phyloP scores from a whole-genome alignment of 352 stramenopile genomes.

The Phytophthora pisi region DNA sequence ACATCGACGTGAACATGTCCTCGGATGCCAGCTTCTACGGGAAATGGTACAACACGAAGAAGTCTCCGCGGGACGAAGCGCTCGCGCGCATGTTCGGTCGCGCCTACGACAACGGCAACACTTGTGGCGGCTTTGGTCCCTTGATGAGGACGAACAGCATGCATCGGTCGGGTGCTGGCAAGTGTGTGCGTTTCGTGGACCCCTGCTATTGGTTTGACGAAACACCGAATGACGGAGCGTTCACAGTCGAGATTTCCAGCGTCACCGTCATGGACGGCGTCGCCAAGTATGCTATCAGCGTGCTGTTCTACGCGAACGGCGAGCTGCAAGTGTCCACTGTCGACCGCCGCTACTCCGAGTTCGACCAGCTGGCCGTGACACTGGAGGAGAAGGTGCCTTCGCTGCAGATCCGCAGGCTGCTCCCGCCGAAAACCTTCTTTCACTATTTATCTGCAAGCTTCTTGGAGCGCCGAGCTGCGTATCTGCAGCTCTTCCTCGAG shows the following conservation, averaged over 20 bases:
- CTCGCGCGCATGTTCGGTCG: constrained; percentile 34
- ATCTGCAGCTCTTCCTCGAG: constrained; percentile 72
- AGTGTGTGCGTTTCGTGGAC: constrained; percentile 67
- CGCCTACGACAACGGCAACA: constrained; percentile 32
- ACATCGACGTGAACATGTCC: constrained; percentile 42
- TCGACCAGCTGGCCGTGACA: constrained; percentile 54
- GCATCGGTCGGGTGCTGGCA: constrained; percentile 26
- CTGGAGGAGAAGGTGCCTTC: constrained; percentile 64
- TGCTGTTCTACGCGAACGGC: constrained; percentile 56
- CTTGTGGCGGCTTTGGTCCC: constrained; percentile 22
- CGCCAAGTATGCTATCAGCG: constrained; percentile 68
- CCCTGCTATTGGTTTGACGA: constrained; percentile 57
- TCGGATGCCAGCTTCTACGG: constrained; percentile 39
- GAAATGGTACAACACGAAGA: constrained; percentile 36
- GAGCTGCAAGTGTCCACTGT: constrained; percentile 51
- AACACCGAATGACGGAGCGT: constrained; percentile 51
- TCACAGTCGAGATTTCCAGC: constrained; percentile 75
- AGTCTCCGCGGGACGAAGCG: constrained; percentile 22
- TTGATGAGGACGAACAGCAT: constrained; percentile 21
- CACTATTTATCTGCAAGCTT: constrained; percentile 58
- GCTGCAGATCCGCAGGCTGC: constrained; percentile 48
- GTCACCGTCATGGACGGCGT: constrained; percentile 52
- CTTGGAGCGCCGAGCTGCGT: constrained; percentile 61
- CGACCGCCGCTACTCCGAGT: constrained; percentile 75
- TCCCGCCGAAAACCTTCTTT: constrained; percentile 83